A percentile compares a stretch with the other conserved stretches of the same genome.
Evolutionary conservation across 169 alveolate genomes (phyloP).

Genomic region (Neospora caninum): DNA sequence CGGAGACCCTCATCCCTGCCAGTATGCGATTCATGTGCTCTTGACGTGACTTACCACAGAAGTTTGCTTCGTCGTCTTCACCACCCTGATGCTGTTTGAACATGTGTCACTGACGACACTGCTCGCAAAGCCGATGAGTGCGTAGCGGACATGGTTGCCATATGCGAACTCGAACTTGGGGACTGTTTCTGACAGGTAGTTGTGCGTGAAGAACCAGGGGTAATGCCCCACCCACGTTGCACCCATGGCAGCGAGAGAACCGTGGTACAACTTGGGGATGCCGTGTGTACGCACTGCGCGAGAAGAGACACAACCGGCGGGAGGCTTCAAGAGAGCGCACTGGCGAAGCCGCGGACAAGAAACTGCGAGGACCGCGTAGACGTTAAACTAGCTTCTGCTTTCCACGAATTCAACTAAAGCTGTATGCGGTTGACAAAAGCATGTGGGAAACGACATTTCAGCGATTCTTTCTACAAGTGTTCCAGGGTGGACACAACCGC

Average conservation of each 20-base stretch:
- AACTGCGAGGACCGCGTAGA: too few species aligned
- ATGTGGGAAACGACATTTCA: too few species aligned
- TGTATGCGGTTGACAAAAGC: too few species aligned
- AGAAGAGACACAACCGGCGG: background rate
- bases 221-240: constrained; percentile 83
- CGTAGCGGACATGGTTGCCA: constrained; percentile 75
- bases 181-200: constrained; percentile 78
- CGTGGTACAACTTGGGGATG: constrained; percentile 76
- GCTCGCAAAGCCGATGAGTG: constrained; percentile 83
- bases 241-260: constrained; percentile 80
- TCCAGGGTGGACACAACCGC: too few species aligned
- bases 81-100: constrained; percentile 84
- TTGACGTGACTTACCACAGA: constrained; percentile 43
- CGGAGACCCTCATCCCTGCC: background rate
- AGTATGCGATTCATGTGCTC: background rate
- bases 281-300: constrained; percentile 71
- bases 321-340: too few species aligned
- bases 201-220: constrained; percentile 89
- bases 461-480: too few species aligned
- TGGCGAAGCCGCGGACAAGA: too few species aligned
- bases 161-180: constrained; percentile 76
- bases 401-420: too few species aligned
- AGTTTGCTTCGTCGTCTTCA: constrained; percentile 84
- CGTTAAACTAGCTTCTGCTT: too few species aligned
- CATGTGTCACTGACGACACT: constrained; percentile 82